phyloP scores from a whole-genome alignment of 2,329 filamentous ascomycete genomes.

The Clonostachys sp. region DNA sequence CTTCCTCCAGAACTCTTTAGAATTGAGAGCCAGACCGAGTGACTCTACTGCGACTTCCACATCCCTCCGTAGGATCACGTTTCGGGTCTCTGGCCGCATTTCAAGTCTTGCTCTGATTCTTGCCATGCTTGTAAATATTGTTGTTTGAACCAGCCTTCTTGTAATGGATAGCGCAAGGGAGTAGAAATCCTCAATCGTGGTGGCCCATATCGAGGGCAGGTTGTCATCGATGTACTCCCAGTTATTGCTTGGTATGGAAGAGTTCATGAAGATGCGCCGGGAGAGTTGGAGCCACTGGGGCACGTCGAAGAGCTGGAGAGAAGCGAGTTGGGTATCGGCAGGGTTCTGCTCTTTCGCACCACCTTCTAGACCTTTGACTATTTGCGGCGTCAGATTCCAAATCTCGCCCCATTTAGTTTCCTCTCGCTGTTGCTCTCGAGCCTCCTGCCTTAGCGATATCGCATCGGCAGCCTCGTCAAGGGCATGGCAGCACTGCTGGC shows the following conservation, averaged over 20 bases:
- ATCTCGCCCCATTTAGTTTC: constrained; percentile 52
- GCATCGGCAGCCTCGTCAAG: constrained; percentile 67
- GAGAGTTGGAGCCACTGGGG: constrained; percentile 60
- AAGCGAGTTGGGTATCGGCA: constrained; percentile 28
- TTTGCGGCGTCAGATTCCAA: constrained; percentile 56
- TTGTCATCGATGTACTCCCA: constrained; percentile 61
- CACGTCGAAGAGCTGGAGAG: constrained; percentile 53
- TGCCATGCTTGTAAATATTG: constrained; percentile 66
- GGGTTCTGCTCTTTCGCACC: constrained; percentile 7
- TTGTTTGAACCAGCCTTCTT: constrained; percentile 63
- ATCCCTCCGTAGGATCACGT: constrained; percentile 35
- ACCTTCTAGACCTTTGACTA: not conserved
- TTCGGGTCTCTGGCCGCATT: constrained; percentile 15
- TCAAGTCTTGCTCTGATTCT: constrained; percentile 51
- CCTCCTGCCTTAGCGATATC: constrained; percentile 60
- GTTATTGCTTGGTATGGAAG: constrained; percentile 54
- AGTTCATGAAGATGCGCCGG: constrained; percentile 72
- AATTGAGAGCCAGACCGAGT: constrained; percentile 32
- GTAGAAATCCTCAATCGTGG: constrained; percentile 73
- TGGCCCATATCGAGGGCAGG: constrained; percentile 67
- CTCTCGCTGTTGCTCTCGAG: constrained; percentile 56
- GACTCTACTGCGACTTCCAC: constrained; percentile 44
- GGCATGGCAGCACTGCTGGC: constrained; percentile 55
- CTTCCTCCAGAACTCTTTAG: constrained; percentile 37
- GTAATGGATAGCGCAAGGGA: constrained; percentile 64